Evolutionary conservation across 2,329 filamentous ascomycete species (phyloP).

Genomic region (Pyrenochaeta sp.): DNA sequence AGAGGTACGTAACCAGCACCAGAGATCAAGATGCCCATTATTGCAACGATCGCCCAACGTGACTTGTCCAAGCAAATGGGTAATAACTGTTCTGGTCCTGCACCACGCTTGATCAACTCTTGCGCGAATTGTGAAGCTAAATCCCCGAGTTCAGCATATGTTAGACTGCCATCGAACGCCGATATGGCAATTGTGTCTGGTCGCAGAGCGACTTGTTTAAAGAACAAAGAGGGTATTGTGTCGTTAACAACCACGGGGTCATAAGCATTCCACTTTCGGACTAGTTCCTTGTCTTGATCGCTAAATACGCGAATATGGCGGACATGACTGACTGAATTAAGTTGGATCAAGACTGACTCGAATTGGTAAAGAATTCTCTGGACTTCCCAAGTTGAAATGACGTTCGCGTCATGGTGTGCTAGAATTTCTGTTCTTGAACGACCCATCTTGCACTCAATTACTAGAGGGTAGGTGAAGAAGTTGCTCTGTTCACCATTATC

Average conservation of each 20-base stretch:
- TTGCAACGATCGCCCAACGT: conserved; percentile 46
- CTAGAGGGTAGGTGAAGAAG: conserved; percentile 47
- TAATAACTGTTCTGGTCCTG: conserved; percentile 44
- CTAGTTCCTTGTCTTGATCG: conserved; percentile 32
- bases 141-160: conserved; percentile 35
- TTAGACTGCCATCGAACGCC: conserved; percentile 41
- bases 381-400: conserved; percentile 37
- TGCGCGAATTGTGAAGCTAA: conserved; percentile 37
- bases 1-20: conserved; percentile 45
- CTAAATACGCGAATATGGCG: conserved; percentile 37
- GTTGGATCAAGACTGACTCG: conserved; percentile 36
- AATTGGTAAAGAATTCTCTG: conserved; percentile 42
- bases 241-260: conserved; percentile 32
- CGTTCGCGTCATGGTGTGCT: conserved; percentile 37
- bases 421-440: conserved; percentile 28
- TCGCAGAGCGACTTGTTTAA: conserved; percentile 23
- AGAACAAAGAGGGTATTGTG: conserved; percentile 36
- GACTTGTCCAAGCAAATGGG: conserved; percentile 50
- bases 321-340: conserved; percentile 30
- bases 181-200: conserved; percentile 35
- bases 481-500: conserved; percentile 37
- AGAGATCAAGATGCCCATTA: conserved; percentile 47
- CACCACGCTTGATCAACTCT: conserved; percentile 39
- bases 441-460: conserved; percentile 40
- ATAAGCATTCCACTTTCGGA: conserved; percentile 33